Evolutionary conservation across 352 stramenopile species (phyloP).

Genomic region (Pythium chondricola): DNA sequence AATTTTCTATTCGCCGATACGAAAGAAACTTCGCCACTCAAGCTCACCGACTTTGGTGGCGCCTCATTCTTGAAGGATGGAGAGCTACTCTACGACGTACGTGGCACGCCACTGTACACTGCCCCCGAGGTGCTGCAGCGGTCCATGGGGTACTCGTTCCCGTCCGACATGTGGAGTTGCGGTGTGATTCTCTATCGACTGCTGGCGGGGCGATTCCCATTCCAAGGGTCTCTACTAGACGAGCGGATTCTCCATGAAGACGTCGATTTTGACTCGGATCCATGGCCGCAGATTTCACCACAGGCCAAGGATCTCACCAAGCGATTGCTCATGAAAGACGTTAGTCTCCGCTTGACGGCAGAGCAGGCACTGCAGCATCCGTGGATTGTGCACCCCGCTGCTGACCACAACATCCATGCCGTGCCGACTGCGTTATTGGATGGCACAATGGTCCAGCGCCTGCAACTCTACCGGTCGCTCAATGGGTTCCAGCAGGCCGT

Average conservation of each 20-base stretch:
- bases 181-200: conserved; percentile 72
- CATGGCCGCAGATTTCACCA: conserved; percentile 46
- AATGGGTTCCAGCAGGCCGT: conserved; percentile 65
- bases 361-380: conserved; percentile 60
- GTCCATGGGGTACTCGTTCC: conserved; percentile 42
- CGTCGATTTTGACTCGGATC: conserved; percentile 39
- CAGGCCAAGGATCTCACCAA: conserved; percentile 53
- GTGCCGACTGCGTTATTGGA: conserved; percentile 25
- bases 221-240: conserved; percentile 50
- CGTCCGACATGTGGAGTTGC: conserved; percentile 75
- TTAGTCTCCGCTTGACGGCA: conserved; percentile 33
- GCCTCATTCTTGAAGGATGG: conserved; percentile 43
- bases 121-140: conserved; percentile 54
- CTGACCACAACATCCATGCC: background rate
- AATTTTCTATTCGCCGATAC: conserved; percentile 74
- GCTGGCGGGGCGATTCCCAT: conserved; percentile 55
- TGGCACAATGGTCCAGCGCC: conserved; percentile 62
- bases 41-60: conserved; percentile 75
- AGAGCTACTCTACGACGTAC: conserved; percentile 38
- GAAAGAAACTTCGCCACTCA: conserved; percentile 53
- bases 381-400: conserved; percentile 39
- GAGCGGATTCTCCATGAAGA: conserved; percentile 56
- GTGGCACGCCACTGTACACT: conserved; percentile 69
- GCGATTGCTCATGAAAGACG: conserved; percentile 44
- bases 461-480: conserved; percentile 70